These are phyloP conservation scores for Saccharomycopsis sp. DNA, from an alignment of 805 yeast species.

Conservation along the genomic window DNA sequence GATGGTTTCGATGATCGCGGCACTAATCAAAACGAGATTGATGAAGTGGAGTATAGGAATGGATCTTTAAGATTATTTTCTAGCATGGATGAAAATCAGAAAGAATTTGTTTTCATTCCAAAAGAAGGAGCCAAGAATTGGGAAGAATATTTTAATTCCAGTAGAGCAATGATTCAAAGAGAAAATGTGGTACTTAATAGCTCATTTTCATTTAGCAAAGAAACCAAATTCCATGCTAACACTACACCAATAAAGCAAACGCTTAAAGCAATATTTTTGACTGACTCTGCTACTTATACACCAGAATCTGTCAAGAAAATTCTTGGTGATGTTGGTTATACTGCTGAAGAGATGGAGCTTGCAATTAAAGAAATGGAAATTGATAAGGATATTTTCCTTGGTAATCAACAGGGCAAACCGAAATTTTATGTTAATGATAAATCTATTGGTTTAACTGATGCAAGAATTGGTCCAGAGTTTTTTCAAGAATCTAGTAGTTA, in stretches of 20 bases:
- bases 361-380: conserved; percentile 38
- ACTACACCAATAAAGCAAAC: conserved; percentile 1
- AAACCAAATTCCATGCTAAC: neutral
- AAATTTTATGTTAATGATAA: conserved; percentile 53
- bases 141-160: conserved; percentile 39
- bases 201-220: conserved; percentile 3
- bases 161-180: conserved; percentile 63
- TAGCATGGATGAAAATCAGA: conserved; percentile 41
- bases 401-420: conserved; percentile 23
- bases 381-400: conserved; percentile 47
- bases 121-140: conserved; percentile 24
- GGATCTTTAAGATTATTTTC: conserved; percentile 26
- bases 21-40: neutral
- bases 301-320: conserved; percentile 39
- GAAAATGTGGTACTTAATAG: conserved; percentile 33
- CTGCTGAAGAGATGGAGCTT: conserved; percentile 43
- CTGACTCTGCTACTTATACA: conserved; percentile 42
- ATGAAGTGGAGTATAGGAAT: conserved; percentile 17
- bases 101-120: conserved; percentile 37
- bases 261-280: conserved; percentile 52
- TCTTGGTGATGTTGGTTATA: conserved; percentile 41
- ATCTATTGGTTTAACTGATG: conserved; percentile 30
- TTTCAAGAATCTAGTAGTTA: conserved; percentile 43
- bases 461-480: conserved; percentile 22
- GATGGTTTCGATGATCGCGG: conserved; percentile 30